A percentile compares a stretch with the other conserved stretches of the same genome.
Evolutionary conservation across 345 rosid species (phyloP).

Genomic region (Ailanthus altissimus): DNA sequence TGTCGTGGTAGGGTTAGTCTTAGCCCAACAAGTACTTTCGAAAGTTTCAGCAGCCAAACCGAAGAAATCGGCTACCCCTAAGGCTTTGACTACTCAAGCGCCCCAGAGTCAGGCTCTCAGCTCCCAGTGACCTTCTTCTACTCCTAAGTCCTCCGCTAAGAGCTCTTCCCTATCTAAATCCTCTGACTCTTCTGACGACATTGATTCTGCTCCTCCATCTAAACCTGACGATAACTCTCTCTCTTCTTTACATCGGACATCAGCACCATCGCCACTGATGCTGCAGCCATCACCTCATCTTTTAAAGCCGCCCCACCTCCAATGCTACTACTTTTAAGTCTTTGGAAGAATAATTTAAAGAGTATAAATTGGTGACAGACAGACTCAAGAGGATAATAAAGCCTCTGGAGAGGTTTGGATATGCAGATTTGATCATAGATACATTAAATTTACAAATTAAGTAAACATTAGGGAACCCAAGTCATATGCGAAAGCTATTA

Average conservation of each 20-base stretch:
- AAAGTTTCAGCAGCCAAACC: background rate
- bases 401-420: too few species aligned
- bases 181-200: background rate
- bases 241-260: conserved; percentile 17
- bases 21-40: conserved; percentile 37
- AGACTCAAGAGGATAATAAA: too few species aligned
- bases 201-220: conserved; percentile 23
- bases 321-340: conserved; percentile 11
- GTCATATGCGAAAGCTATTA: too few species aligned
- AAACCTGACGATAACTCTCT: conserved; percentile 1
- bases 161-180: background rate
- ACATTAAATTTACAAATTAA: too few species aligned
- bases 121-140: background rate
- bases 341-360: too few species aligned
- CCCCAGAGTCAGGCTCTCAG: too few species aligned
- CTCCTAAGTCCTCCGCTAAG: conserved; percentile 8
- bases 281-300: conserved; percentile 20
- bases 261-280: background rate
- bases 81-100: background rate
- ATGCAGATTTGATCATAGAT: too few species aligned
- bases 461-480: too few species aligned
- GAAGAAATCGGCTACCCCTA: background rate
- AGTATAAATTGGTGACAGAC: too few species aligned
- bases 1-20: conserved; percentile 32
- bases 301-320: conserved; percentile 11